Evolutionary conservation across 257 asterid genomes (phyloP).

Genomic region (Penstemon davidsonii): DNA sequence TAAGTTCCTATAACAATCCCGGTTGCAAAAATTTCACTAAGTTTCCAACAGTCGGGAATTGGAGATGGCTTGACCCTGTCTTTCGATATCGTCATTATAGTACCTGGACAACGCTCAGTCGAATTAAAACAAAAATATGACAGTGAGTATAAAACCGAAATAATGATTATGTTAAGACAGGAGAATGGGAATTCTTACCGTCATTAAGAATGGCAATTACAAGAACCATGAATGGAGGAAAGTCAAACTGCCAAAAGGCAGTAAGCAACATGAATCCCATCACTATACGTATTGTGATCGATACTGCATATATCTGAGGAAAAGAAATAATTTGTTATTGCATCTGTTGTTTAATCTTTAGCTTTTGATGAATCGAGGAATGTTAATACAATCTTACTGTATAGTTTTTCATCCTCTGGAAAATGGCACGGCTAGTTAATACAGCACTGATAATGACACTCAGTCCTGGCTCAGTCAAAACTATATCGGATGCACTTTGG

Average conservation of each 20-base stretch:
- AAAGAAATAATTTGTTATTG: slow-evolving; percentile 5
- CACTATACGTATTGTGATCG: slow-evolving; percentile 42
- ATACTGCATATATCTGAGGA: slow-evolving; percentile 40
- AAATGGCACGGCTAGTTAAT: slow-evolving; percentile 40
- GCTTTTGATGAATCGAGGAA: neutral
- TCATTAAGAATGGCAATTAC: slow-evolving; percentile 41
- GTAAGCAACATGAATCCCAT: slow-evolving; percentile 39
- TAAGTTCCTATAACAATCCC: slow-evolving; percentile 44
- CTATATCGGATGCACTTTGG: slow-evolving; percentile 42
- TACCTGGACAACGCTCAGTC: slow-evolving; percentile 21
- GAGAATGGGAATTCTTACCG: slow-evolving; percentile 16
- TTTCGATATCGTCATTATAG: slow-evolving; percentile 47
- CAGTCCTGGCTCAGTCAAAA: slow-evolving; percentile 39
- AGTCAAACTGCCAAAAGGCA: slow-evolving; percentile 34
- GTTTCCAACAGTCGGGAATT: slow-evolving; percentile 51
- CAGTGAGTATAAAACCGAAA: no score
- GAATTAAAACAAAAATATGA: no score
- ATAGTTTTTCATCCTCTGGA: slow-evolving; percentile 41
- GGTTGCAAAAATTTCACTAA: slow-evolving; percentile 41
- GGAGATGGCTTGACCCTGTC: slow-evolving; percentile 51
- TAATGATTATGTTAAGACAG: no score
- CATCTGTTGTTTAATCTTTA: neutral
- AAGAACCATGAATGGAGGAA: slow-evolving; percentile 47
- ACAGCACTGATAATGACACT: slow-evolving; percentile 42
- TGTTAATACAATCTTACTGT: slow-evolving; percentile 26